Evolutionary conservation across 1,284 basidiomycete species (phyloP), one percentile per base, ranked within the genome.

Genomic region (Amylostereum areolatum): DNA sequence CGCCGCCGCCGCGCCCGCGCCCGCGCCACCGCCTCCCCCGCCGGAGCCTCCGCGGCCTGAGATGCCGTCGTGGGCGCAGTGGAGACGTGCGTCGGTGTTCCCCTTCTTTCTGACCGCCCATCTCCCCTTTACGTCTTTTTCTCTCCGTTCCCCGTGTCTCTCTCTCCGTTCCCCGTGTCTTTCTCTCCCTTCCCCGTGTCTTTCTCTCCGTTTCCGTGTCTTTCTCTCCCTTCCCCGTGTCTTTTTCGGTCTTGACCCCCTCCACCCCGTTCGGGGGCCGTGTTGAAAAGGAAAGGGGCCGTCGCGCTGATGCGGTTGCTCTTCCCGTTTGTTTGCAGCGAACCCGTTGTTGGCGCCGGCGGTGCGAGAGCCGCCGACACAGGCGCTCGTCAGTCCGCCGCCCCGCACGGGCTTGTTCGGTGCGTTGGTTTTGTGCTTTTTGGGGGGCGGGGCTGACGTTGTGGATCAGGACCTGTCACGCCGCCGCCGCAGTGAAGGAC

Each of bases 21-120:
- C 76, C 0, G 52, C 65, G 0, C 56, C 59, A 0, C 70, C 75
- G 0, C 59, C 73, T 0, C 69, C 75, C 0, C 67, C 71, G 0
- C 62, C 73, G 9, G 71, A 72, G 45, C 69, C 74, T 5, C 73
- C 75, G 41, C 28, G 78, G 45, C 69, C 74, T 5, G 73, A 74
- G 41, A 27, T 79, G 40, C 85, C 85, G 30, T 76, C 84, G 0
- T 89, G 86, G 86, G 79, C 84, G 1, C 83, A 88, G 57, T 89
- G 85, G 86, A 74, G 81, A 69, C 79, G 80, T 89, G 53, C 55
- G 77, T 70, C 25, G 39, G 25, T 41, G 39, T 41, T 9, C 39
- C 7, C 8, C 8, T 8, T n/a, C 34, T 8, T 35, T 35, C 34
- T 35, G 34, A n/a, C n/a, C 8, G 34, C 37, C 6, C n/a, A 39